phyloP scores from a whole-genome alignment of 352 stramenopile species.

The Phytophthora pseudosyringae region DNA sequence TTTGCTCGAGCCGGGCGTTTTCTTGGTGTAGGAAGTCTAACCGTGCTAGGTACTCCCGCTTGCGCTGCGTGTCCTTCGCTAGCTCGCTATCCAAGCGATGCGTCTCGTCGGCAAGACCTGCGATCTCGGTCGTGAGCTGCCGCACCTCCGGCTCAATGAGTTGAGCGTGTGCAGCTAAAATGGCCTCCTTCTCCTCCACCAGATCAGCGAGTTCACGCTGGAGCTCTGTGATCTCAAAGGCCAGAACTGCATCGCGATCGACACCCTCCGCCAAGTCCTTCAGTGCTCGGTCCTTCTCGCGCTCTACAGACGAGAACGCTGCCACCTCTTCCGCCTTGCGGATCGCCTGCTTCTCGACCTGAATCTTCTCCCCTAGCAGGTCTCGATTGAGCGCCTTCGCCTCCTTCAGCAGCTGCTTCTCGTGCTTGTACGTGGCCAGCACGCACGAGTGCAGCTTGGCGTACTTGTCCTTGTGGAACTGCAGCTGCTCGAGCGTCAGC shows the following conservation, averaged over 20 bases:
- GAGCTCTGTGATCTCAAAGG: slow-evolving; percentile 89
- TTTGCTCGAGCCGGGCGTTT: slow-evolving; percentile 67
- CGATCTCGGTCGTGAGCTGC: slow-evolving; percentile 73
- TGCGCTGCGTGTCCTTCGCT: slow-evolving; percentile 67
- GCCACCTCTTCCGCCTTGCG: slow-evolving; percentile 83
- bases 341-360: slow-evolving; percentile 87
- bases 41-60: slow-evolving; percentile 62
- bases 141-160: slow-evolving; percentile 87
- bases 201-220: slow-evolving; percentile 84
- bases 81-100: slow-evolving; percentile 76
- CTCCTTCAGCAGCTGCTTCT: slow-evolving; percentile 81
- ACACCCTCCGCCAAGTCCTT: slow-evolving; percentile 83
- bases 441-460: slow-evolving; percentile 70
- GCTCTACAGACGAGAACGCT: slow-evolving; percentile 74
- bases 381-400: slow-evolving; percentile 87
- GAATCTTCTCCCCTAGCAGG: slow-evolving; percentile 87
- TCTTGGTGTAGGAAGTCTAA: slow-evolving; percentile 68
- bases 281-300: slow-evolving; percentile 78
- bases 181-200: slow-evolving; percentile 72
- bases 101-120: slow-evolving; percentile 68
- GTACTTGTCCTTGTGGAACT: slow-evolving; percentile 88
- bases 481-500: slow-evolving; percentile 76
- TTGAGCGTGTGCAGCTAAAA: slow-evolving; percentile 78
- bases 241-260: slow-evolving; percentile 82
- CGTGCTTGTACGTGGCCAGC: slow-evolving; percentile 81